Conservation (phyloP, 2,329 filamentous ascomycete genomes). For the Aureobasidium sp. region DNA sequence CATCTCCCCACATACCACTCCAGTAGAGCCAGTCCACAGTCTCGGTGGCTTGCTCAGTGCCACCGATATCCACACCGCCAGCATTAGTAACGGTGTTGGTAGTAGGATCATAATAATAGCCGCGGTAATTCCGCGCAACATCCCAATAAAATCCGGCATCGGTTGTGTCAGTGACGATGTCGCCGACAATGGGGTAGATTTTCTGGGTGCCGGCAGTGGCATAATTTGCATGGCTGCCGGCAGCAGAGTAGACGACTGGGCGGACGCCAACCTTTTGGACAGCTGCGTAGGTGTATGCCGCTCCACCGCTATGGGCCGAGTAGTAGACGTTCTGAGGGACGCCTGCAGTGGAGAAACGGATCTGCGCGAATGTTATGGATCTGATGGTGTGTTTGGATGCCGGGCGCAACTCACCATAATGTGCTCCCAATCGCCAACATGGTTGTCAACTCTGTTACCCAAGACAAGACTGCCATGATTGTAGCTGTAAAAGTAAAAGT, state of each 20-base stretch:
- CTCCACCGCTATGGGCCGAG: conserved; percentile 4
- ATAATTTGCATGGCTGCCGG: conserved; percentile 2
- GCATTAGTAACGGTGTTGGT: conserved; percentile 1
- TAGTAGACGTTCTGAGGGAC: conserved; percentile 4
- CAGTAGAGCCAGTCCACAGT: conserved; percentile 4
- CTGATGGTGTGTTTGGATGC: neutral
- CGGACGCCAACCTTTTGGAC: neutral
- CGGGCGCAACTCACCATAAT: neutral
- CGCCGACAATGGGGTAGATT: conserved; percentile 1
- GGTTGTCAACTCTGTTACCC: conserved; percentile 9
- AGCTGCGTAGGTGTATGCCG: conserved; percentile 9
- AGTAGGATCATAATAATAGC: neutral
- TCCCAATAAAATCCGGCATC: conserved; percentile 6
- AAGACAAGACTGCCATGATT: conserved; percentile 6
- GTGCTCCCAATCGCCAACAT: conserved; percentile 14
- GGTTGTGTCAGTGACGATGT: conserved; percentile 5
- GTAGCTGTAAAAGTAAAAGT: conserved; percentile 14
- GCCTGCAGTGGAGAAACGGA: conserved; percentile 1
- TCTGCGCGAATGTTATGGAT: neutral
- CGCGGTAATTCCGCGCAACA: conserved; percentile 5
- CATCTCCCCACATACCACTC: conserved; percentile 8
- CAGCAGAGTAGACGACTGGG: neutral
- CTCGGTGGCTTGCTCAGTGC: neutral
- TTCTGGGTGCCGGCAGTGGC: neutral
- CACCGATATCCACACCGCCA: neutral